Evolutionary conservation across 2,329 filamentous ascomycete genomes (phyloP).

Genomic region (Epichloe coenophiala): DNA sequence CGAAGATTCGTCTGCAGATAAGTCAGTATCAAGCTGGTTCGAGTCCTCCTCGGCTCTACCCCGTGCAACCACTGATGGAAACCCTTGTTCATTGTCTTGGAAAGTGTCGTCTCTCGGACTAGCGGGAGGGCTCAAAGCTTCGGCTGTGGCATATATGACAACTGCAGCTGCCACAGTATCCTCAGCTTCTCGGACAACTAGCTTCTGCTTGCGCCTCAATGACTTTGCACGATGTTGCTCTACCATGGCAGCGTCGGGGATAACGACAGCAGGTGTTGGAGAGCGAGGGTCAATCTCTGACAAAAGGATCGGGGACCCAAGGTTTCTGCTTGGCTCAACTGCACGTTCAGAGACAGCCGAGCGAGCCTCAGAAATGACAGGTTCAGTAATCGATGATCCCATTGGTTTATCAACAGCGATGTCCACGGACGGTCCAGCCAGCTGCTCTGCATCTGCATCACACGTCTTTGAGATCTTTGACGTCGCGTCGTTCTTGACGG

Average conservation of each 20-base stretch:
- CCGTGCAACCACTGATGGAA: constrained; percentile 7
- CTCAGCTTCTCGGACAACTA: constrained; percentile 33
- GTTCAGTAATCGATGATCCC: not conserved
- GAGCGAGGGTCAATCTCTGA: constrained; percentile 14
- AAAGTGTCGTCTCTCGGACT: constrained; percentile 15
- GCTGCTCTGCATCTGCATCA: not conserved
- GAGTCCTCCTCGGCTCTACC: not conserved
- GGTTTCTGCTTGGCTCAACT: not conserved
- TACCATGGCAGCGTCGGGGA: constrained; percentile 27
- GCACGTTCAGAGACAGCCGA: not conserved
- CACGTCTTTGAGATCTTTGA: not conserved
- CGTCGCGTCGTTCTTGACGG: not conserved
- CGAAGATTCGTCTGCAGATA: constrained; percentile 37
- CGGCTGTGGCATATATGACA: constrained; percentile 37
- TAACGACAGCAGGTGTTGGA: constrained; percentile 32
- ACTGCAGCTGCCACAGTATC: constrained; percentile 41
- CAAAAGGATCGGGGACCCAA: not conserved
- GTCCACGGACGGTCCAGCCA: not conserved
- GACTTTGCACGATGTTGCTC: constrained; percentile 28
- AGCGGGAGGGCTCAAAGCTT: constrained; percentile 29
- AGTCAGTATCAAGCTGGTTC: constrained; percentile 38
- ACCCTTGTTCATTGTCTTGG: constrained; percentile 12
- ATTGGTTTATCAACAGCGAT: not conserved
- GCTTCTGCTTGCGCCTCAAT: constrained; percentile 30
- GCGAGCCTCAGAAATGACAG: not conserved